These are phyloP conservation scores for Ganoderma boninense DNA, from an alignment of 1,284 basidiomycete genomes.

Conservation along the genomic window DNA sequence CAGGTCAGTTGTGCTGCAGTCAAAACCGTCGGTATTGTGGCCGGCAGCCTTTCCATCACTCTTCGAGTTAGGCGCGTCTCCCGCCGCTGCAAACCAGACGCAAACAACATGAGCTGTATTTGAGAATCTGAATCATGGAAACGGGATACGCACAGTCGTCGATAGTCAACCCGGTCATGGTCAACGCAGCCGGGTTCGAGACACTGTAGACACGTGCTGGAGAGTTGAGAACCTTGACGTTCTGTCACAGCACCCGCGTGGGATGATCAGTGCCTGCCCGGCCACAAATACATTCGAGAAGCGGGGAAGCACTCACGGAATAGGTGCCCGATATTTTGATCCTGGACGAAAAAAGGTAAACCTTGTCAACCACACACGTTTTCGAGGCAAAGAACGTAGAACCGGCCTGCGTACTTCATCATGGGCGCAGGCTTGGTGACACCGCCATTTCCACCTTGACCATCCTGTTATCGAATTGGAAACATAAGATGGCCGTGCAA, in stretches of 20 bases:
- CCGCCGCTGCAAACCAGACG: conserved; percentile 38
- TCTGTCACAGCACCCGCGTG: conserved; percentile 28
- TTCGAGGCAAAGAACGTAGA: neutral
- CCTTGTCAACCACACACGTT: conserved; percentile 10
- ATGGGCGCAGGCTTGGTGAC: conserved; percentile 49
- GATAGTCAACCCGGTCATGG: conserved; percentile 44
- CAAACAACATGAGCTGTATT: neutral
- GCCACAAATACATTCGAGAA: neutral
- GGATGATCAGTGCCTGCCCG: conserved; percentile 1
- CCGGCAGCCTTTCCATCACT: conserved; percentile 49
- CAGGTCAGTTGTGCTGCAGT: conserved; percentile 52
- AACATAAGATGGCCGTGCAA: no score
- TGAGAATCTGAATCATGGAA: neutral
- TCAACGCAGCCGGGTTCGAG: conserved; percentile 42
- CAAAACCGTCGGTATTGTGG: conserved; percentile 64
- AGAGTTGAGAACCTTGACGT: conserved; percentile 50
- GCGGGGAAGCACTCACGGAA: conserved; percentile 40
- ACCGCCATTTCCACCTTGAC: conserved; percentile 48
- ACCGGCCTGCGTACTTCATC: conserved; percentile 40
- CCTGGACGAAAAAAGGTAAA: conserved; percentile 39
- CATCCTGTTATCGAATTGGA: conserved; percentile 39
- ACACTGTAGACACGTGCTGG: conserved; percentile 46
- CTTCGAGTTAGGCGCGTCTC: conserved; percentile 52
- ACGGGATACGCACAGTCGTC: conserved; percentile 44
- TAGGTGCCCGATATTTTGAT: conserved; percentile 64